These are phyloP conservation scores for Ophiostoma sp. DNA, from an alignment of 2,329 filamentous ascomycete species.

Conservation along the genomic window DNA sequence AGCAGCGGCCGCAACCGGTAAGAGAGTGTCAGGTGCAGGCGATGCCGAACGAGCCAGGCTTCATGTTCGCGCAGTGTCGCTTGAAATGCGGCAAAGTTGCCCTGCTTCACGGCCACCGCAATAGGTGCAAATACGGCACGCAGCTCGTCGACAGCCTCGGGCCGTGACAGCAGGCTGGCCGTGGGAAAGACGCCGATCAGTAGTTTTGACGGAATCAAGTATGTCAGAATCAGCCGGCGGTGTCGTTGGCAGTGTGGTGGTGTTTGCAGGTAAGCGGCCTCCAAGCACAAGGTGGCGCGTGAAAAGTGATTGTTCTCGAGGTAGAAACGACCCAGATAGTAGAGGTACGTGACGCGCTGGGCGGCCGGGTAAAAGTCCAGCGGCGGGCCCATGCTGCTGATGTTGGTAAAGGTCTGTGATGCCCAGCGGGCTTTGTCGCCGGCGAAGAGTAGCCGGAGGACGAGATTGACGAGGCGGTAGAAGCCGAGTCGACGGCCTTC, in stretches of 20 bases:
- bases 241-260: constrained; percentile 60
- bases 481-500: constrained; percentile 83
- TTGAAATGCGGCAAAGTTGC: constrained; percentile 66
- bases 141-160: constrained; percentile 61
- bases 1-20: constrained; percentile 75
- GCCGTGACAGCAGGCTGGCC: constrained; percentile 56
- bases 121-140: constrained; percentile 65
- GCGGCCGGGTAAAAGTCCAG: constrained; percentile 75
- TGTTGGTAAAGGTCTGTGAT: constrained; percentile 83
- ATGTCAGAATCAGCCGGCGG: constrained; percentile 72
- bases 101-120: constrained; percentile 63
- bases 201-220: constrained; percentile 76
- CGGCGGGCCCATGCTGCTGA: constrained; percentile 75
- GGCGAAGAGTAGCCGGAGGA: constrained; percentile 80
- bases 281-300: constrained; percentile 67
- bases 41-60: constrained; percentile 69
- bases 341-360: constrained; percentile 86
- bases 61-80: constrained; percentile 58
- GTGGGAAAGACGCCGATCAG: constrained; percentile 81
- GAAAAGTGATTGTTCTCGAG: constrained; percentile 80
- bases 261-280: constrained; percentile 72
- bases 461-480: constrained; percentile 87
- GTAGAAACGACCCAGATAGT: constrained; percentile 87
- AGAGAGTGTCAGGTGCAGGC: constrained; percentile 67
- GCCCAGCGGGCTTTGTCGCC: constrained; percentile 76